Base-by-base conservation (phyloP, 306 rosid genomes). In the Astragalus membranaceus region DNA sequence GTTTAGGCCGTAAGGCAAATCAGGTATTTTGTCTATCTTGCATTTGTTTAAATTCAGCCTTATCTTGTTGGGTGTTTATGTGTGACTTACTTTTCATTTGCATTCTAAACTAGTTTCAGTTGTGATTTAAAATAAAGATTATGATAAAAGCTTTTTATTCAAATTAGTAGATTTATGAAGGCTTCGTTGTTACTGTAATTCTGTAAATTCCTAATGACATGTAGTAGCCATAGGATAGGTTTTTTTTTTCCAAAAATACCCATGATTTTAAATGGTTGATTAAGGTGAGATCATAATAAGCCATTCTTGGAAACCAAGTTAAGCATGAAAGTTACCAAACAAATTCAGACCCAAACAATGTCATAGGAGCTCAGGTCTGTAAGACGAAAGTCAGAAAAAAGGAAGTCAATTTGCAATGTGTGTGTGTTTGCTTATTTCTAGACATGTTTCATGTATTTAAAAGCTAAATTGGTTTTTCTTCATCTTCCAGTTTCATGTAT, bases 1-100 rank as follows among this genome's bases (percentile, higher is more conserved):
- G 99, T 72, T 80, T 94, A 55, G 99, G 99, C 52, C 97, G 95
- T 51, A 94, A 91, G 81, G 99, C 96, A 75, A 94, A 94, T 82
- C 99, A 94, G 97, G 99, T 94, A 88, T 69, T 42, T 29, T 14
- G 30, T 41, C 7, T 75, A 51, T 35, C 48, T 14, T 13, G 35
- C 58, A 52, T 64, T 46, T 55, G 29, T 81, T 50, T 71, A 16
- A 15, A 36, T 49, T 52, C 15, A 41, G n/a, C 58, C 12, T 80
- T 68, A 32, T 44, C 10, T 17, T 14, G 60, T 77, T 56, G 16
- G 20, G 14, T 20, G 2, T 20, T 63, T 69, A 68, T 41, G 56
- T 64, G 54, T 26, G 54, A 26, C 53, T 64, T 33, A 76, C 55
- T 32, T 20, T 51, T 50, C 48, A 53, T 53, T 3, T 66, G 61